Evolutionary conservation across 169 alveolate species (phyloP).

Genomic region (Eimeria praecox): DNA sequence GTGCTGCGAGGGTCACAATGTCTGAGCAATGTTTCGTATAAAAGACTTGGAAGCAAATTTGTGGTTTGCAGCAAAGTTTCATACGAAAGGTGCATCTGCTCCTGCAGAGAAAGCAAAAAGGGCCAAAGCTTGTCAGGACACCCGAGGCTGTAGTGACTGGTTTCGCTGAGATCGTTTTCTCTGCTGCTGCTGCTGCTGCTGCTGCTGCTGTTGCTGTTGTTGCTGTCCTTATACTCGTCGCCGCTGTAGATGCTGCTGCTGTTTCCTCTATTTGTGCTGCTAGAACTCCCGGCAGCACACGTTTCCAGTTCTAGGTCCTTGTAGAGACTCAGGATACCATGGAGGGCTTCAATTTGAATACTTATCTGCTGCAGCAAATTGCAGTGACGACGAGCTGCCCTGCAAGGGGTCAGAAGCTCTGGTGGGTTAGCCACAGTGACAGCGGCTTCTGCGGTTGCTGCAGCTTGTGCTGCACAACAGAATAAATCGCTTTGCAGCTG

Average conservation of each 20-base stretch:
- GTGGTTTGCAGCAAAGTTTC: constrained; percentile 3
- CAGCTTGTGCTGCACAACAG: neutral
- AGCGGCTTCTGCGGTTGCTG: neutral
- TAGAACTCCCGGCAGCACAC: neutral
- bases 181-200: constrained; percentile 7
- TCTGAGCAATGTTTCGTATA: neutral
- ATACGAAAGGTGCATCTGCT: constrained; percentile 31
- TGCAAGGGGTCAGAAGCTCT: constrained; percentile 2
- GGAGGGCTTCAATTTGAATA: neutral
- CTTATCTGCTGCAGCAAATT: constrained; percentile 11
- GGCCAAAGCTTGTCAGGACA: constrained; percentile 4
- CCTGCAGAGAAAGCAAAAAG: neutral
- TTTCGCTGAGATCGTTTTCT: neutral
- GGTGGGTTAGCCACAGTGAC: neutral
- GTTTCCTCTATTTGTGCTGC: neutral
- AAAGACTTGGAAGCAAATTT: constrained; percentile 19
- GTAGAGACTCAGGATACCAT: neutral
- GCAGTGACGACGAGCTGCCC: neutral
- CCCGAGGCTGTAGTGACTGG: neutral
- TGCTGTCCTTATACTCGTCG: neutral
- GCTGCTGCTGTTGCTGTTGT: constrained; percentile 7
- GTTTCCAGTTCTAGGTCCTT: neutral
- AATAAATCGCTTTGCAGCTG: constrained; percentile 4
- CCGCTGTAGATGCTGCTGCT: neutral
- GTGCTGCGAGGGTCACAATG: neutral